Conservation (phyloP, 2,329 filamentous ascomycete genomes). For the Botrytis sinoallii region DNA sequence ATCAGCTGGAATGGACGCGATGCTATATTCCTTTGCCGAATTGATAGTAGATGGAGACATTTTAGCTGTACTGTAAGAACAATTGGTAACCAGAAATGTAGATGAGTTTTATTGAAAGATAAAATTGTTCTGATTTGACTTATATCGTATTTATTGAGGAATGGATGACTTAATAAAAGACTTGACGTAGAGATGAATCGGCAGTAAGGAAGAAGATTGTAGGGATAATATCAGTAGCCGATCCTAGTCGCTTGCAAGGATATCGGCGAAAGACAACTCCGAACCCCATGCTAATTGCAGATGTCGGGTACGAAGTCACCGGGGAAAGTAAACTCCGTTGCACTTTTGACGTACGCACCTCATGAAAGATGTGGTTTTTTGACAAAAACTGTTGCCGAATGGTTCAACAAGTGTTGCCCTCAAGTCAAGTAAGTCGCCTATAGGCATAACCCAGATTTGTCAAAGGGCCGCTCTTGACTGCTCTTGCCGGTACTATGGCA, state of each 20-base stretch:
- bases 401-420: not conserved
- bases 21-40: conserved; percentile 41
- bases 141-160: not conserved
- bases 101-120: not conserved
- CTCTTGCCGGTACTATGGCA: not conserved
- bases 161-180: not conserved
- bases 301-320: not conserved
- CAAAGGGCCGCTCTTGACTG: not conserved
- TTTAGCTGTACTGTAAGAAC: not conserved
- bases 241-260: not conserved
- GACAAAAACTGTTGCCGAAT: not conserved
- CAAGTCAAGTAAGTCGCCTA: not conserved
- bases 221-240: not conserved
- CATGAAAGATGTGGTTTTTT: not conserved
- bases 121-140: not conserved
- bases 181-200: not conserved
- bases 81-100: not conserved
- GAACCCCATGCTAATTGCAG: not conserved
- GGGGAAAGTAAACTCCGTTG: not conserved
- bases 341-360: not conserved
- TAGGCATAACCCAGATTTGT: not conserved
- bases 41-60: not conserved
- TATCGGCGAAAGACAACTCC: not conserved
- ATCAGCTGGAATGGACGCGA: conserved; percentile 61
- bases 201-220: not conserved